These are phyloP conservation scores for Globomyces sp. DNA, from an alignment of 371 early-diverging fungal species.

Conservation along the genomic window DNA sequence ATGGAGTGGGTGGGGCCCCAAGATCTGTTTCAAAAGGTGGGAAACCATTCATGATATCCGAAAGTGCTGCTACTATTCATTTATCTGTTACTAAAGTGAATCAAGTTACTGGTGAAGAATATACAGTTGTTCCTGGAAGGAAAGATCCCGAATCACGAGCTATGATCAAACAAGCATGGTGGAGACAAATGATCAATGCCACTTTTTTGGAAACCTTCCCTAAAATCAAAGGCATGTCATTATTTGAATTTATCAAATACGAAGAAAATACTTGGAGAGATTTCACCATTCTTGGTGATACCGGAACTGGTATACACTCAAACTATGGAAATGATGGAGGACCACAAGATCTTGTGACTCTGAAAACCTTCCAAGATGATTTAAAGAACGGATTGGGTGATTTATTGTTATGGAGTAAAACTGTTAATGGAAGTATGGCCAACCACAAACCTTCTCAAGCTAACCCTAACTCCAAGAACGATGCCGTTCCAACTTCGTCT, in stretches of 20 bases:
- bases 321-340: slow-evolving; percentile 10
- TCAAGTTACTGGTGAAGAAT: too few species aligned
- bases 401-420: slow-evolving; percentile 2
- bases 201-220: slow-evolving; percentile 30
- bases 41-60: slow-evolving; percentile 47
- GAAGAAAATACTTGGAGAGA: slow-evolving; percentile 38
- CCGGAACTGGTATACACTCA: neutral
- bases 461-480: too few species aligned
- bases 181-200: slow-evolving; percentile 33
- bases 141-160: slow-evolving; percentile 20
- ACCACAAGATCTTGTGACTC: neutral
- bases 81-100: slow-evolving; percentile 1
- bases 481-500: too few species aligned
- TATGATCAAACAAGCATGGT: slow-evolving; percentile 41
- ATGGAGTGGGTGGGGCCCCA: slow-evolving; percentile 21
- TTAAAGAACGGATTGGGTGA: neutral
- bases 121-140: neutral
- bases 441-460: too few species aligned
- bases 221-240: slow-evolving; percentile 31
- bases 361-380: slow-evolving; percentile 13
- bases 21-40: slow-evolving; percentile 27
- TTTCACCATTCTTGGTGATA: slow-evolving; percentile 34
- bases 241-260: slow-evolving; percentile 38
- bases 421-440: neutral
- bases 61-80: slow-evolving; percentile 28